phyloP scores from a whole-genome alignment of 352 stramenopile genomes.

The Phytophthora citricola region DNA sequence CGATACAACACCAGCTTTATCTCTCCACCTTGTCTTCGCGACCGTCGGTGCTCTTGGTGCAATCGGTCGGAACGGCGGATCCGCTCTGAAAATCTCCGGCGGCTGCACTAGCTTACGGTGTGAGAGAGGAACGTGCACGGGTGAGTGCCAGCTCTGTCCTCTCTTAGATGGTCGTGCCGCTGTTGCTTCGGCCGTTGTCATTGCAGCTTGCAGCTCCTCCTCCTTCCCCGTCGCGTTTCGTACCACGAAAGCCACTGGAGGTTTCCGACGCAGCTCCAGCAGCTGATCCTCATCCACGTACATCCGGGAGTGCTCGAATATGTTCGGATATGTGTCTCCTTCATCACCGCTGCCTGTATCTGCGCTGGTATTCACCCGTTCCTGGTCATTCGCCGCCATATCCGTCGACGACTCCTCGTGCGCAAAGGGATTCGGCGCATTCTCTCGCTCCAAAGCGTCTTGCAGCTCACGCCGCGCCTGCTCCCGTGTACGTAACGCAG shows the following conservation, averaged over 20 bases:
- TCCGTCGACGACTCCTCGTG: slow-evolving; percentile 16
- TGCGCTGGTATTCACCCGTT: slow-evolving; percentile 3
- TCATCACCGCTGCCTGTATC: neutral
- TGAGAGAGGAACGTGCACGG: slow-evolving; percentile 59
- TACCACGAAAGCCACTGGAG: slow-evolving; percentile 52
- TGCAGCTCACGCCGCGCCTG: slow-evolving; percentile 17
- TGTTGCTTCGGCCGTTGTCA: neutral
- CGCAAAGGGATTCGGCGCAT: neutral
- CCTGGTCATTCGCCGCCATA: neutral
- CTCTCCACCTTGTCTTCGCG: slow-evolving; percentile 3
- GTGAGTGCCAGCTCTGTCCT: slow-evolving; percentile 67
- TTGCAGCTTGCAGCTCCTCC: slow-evolving; percentile 28
- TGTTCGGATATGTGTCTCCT: neutral
- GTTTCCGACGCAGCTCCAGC: slow-evolving; percentile 40
- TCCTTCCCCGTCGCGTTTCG: slow-evolving; percentile 34
- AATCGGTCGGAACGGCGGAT: slow-evolving; percentile 48
- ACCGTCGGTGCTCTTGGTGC: slow-evolving; percentile 12
- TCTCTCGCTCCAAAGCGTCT: neutral
- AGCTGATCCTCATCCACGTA: slow-evolving; percentile 44
- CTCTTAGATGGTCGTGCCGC: neutral
- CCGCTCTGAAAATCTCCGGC: slow-evolving; percentile 50
- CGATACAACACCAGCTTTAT: slow-evolving; percentile 3
- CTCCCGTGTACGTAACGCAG: slow-evolving; percentile 11
- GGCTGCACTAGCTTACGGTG: slow-evolving; percentile 72
- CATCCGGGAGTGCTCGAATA: slow-evolving; percentile 41